Conservation (phyloP, 768 basidiomycete species). For the Tulasnella sp. region DNA sequence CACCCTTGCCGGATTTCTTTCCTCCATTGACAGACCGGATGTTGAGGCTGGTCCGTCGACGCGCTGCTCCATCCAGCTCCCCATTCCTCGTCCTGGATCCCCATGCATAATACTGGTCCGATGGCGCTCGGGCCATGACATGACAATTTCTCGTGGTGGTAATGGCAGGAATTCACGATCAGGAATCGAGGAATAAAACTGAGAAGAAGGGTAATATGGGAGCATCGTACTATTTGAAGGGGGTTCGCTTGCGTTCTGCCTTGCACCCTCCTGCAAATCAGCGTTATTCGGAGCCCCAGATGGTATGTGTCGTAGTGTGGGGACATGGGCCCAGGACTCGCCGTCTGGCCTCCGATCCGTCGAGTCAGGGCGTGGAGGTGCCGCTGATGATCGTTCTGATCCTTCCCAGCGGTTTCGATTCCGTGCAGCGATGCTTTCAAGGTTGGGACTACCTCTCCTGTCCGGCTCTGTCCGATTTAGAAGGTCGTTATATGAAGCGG, state of each 20-base stretch:
- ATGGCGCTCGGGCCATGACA: slow-evolving; percentile 32
- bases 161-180: background rate
- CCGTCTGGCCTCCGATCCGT: background rate
- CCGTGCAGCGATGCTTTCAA: background rate
- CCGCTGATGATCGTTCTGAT: background rate
- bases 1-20: slow-evolving; percentile 45
- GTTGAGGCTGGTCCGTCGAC: background rate
- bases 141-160: slow-evolving; percentile 1
- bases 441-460: background rate
- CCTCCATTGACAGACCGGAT: slow-evolving; percentile 38
- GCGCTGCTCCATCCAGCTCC: slow-evolving; percentile 34
- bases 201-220: background rate
- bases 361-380: background rate
- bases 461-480: background rate
- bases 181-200: background rate
- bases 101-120: slow-evolving; percentile 49
- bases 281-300: background rate
- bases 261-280: background rate
- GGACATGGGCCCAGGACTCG: background rate
- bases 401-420: background rate
- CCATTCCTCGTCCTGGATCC: slow-evolving; percentile 58
- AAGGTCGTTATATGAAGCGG: background rate
- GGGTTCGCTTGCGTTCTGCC: background rate
- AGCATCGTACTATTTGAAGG: background rate
- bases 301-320: background rate